Evolutionary conservation across 352 stramenopile species (phyloP).

Genomic region (Globisporangium apiculatum): DNA sequence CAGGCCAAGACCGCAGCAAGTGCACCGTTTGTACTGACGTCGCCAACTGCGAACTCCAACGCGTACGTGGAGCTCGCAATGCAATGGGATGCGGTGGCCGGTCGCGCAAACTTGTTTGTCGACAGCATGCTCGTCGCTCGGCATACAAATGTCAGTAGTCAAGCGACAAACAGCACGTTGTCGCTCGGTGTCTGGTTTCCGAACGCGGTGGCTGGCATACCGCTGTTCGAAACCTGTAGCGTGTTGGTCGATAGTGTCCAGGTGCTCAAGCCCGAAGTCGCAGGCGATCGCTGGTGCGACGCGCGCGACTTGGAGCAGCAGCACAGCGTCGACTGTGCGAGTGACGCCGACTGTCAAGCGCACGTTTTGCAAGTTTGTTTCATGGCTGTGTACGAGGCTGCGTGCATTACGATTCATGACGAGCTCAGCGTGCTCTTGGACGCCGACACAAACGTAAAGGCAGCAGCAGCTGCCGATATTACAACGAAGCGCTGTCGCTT

Average conservation of each 20-base stretch:
- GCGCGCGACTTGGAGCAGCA: neutral
- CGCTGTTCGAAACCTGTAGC: conserved; percentile 40
- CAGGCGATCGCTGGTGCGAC: conserved; percentile 58
- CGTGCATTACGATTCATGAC: conserved; percentile 21
- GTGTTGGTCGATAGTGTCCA: conserved; percentile 43
- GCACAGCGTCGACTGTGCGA: neutral
- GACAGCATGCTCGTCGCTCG: conserved; percentile 43
- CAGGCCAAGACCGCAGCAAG: conserved; percentile 38
- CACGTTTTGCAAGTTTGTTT: conserved; percentile 51
- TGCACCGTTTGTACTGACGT: conserved; percentile 23
- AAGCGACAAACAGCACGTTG: conserved; percentile 12
- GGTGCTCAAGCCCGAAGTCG: conserved; percentile 49
- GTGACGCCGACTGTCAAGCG: conserved; percentile 16
- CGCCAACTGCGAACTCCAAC: conserved; percentile 3
- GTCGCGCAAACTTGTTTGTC: conserved; percentile 55
- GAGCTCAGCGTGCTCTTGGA: conserved; percentile 1
- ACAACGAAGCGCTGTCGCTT: conserved; percentile 27
- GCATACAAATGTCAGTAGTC: conserved; percentile 13
- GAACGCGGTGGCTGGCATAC: conserved; percentile 50
- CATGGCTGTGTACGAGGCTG: conserved; percentile 50
- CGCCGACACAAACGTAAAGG: conserved; percentile 5
- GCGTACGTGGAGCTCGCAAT: conserved; percentile 43
- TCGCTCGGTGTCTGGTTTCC: conserved; percentile 66
- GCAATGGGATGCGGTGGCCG: conserved; percentile 54
- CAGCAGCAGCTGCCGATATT: neutral